Base-by-base conservation (phyloP, 176 grass and related monocot species). In the Tillandsia fasciculata region DNA sequence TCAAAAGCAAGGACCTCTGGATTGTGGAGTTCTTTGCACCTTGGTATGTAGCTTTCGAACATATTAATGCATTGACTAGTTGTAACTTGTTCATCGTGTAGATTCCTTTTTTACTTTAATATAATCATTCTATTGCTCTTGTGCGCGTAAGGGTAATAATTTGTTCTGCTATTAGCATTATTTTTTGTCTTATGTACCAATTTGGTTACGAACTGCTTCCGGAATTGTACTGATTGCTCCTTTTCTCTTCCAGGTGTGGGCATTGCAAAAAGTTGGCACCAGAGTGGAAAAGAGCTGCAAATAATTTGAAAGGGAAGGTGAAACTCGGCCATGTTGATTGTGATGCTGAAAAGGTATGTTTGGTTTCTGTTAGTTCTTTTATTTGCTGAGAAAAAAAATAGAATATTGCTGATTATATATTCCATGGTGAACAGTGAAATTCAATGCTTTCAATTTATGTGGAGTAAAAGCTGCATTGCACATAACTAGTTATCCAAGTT, bases 201-300 rank as follows among this genome's bases (percentile, higher is more conserved):
- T 42, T 42, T 42, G 33, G 33, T 42, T 5, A 6, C 33, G 33
- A 42, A 14, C 14, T 66, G 22, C 11, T 66, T 66, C 26, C 64
- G 33, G 10, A 23, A 66, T 11, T 14, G 27, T 29, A 56, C 33
- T 56, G 11, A 56, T 12, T 42, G 4, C 33, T 42, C 54, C 78
- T 84, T 17, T 75, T 29, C 12, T 72, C 49, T 66, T 72, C 49
- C 53, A 87, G 93, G 93, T 99, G 95, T 80, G 95, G 95, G 2
- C 95, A 99, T 54, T 99, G 95, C 84, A 99, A 99, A 82, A 99
- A 94, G 77, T 81, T 99, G 73, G 90, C 95, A 69, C 95, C 95
- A 66, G 95, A 99, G 81, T 99, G 95, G 95, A 99, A 99, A 72
- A 91, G 71, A 78, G 90, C 90, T 24, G 82, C 95, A 50, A 99